phyloP scores from a whole-genome alignment of 169 alveolate species.

The Pseudocohnilembus persalinus region DNA sequence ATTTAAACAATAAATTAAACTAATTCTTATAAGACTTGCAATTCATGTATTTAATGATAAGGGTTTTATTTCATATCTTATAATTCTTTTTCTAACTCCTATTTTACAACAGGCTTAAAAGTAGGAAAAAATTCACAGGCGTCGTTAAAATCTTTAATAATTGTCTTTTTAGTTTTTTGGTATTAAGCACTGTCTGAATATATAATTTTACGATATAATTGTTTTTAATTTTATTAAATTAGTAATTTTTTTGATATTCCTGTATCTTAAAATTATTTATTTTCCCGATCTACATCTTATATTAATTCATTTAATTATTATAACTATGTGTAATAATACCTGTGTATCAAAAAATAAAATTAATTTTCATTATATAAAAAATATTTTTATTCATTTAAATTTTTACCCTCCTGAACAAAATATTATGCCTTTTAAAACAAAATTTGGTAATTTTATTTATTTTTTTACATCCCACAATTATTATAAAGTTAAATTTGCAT shows the following conservation, averaged over 20 bases:
- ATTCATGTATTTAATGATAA: too few species aligned
- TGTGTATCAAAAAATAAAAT: not conserved
- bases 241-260: too few species aligned
- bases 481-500: slow-evolving; percentile 11
- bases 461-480: not conserved
- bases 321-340: slow-evolving; percentile 7
- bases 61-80: not conserved
- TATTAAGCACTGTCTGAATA: slow-evolving; percentile 1
- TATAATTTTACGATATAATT: too few species aligned
- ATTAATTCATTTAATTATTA: not conserved
- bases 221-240: too few species aligned
- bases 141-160: slow-evolving; percentile 1
- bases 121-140: slow-evolving; percentile 8
- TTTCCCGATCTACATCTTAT: not conserved
- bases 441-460: not conserved
- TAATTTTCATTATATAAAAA: too few species aligned
- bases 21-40: too few species aligned
- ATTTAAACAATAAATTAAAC: too few species aligned
- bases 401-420: not conserved
- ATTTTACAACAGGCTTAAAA: not conserved
- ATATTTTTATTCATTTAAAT: too few species aligned
- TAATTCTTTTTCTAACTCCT: not conserved
- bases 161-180: slow-evolving; percentile 9
- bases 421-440: slow-evolving; percentile 5
- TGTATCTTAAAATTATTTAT: too few species aligned